Evolutionary conservation across 2,329 filamentous ascomycete species (phyloP).

Genomic region (Ophiosphaerella herpotricha): DNA sequence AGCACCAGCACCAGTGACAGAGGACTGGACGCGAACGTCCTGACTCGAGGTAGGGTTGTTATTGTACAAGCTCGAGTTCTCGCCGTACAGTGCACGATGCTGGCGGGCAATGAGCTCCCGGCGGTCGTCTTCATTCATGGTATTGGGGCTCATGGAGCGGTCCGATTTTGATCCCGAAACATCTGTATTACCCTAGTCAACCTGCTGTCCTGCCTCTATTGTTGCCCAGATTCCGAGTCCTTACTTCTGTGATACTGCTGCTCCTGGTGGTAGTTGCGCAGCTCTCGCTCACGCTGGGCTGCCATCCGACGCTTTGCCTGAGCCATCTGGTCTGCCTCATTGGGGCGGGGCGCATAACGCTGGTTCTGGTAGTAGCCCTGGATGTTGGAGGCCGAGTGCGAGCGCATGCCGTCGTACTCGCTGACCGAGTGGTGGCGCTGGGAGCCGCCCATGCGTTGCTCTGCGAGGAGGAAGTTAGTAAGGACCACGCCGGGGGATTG

Average conservation of each 20-base stretch:
- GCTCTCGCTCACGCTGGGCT: constrained; percentile 96
- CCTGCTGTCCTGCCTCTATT: constrained; percentile 50
- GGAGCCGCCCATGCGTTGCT: constrained; percentile 69
- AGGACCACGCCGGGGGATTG: not conserved
- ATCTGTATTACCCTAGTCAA: constrained; percentile 68
- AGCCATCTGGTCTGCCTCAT: constrained; percentile 97
- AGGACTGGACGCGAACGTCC: constrained; percentile 63
- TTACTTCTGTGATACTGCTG: constrained; percentile 99
- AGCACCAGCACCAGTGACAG: constrained; percentile 55
- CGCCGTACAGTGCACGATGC: constrained; percentile 90
- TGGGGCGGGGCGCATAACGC: constrained; percentile 84
- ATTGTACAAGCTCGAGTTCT: constrained; percentile 68
- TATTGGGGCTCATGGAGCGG: constrained; percentile 79
- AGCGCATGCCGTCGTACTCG: constrained; percentile 79
- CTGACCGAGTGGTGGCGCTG: constrained; percentile 82
- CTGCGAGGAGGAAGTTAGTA: constrained; percentile 41
- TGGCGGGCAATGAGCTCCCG: constrained; percentile 95
- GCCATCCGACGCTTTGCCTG: constrained; percentile 99
- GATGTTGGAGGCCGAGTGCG: constrained; percentile 75
- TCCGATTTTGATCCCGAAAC: constrained; percentile 80
- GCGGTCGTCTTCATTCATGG: constrained; percentile 94
- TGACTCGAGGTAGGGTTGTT: constrained; percentile 70
- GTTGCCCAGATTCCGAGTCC: constrained; percentile 76
- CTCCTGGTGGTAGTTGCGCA: constrained; percentile 99
- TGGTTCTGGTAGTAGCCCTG: constrained; percentile 95